Conservation (phyloP, 2,329 filamentous ascomycete genomes). For the Colletotrichum nymphaeae region DNA sequence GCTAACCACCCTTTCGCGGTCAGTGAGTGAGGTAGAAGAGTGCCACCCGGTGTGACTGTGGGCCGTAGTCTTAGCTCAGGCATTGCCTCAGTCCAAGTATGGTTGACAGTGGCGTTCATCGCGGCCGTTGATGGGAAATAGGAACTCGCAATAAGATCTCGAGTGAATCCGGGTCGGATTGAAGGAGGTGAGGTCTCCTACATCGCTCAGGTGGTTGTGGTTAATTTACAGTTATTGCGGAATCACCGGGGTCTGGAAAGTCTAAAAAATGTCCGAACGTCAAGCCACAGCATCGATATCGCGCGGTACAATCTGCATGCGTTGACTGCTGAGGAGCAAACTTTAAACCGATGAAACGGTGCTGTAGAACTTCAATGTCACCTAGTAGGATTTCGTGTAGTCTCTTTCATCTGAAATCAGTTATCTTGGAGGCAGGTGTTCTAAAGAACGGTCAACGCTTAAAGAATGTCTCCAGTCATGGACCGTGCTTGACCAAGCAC, state of each 20-base stretch:
- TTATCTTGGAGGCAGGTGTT: no score
- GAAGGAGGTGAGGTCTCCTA: background rate
- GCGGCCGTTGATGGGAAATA: background rate
- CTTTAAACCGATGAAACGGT: background rate
- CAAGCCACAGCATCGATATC: background rate
- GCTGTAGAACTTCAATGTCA: no score
- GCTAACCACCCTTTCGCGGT: conserved; percentile 25
- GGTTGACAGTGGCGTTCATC: background rate
- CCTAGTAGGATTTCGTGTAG: no score
- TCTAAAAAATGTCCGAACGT: background rate
- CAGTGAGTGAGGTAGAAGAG: background rate
- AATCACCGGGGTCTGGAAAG: background rate
- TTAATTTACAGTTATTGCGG: background rate
- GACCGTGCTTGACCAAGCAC: no score
- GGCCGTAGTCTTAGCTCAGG: conserved; percentile 3
- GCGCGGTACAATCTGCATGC: background rate
- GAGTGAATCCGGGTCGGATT: background rate
- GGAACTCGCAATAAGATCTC: background rate
- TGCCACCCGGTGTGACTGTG: background rate
- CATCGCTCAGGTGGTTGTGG: background rate
- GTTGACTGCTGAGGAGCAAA: background rate
- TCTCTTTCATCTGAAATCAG: no score
- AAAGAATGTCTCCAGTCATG: no score
- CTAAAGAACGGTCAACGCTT: no score
- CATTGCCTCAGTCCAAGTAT: conserved; percentile 9